These are phyloP conservation scores for Guyanaporus albipodus DNA, from an alignment of 768 basidiomycete species.

Conservation along the genomic window DNA sequence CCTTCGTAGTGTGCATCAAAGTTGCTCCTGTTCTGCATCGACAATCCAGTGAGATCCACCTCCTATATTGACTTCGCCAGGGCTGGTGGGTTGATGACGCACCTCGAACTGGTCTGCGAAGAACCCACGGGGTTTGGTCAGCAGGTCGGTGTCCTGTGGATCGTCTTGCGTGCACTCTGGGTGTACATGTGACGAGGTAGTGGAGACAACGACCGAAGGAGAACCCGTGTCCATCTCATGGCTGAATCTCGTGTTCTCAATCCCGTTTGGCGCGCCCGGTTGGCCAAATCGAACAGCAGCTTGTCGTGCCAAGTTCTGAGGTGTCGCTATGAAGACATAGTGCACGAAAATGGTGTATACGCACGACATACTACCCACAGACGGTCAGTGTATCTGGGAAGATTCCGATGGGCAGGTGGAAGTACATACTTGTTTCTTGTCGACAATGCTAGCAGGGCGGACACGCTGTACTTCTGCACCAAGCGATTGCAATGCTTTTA, in stretches of 20 bases:
- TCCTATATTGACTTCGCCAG: no score
- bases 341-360: conserved; percentile 24
- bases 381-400: background rate
- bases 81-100: background rate
- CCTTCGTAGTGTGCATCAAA: conserved; percentile 84
- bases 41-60: background rate
- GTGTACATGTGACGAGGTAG: conserved; percentile 43
- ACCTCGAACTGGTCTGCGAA: conserved; percentile 98
- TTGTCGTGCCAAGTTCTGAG: conserved; percentile 81
- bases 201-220: conserved; percentile 50
- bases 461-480: conserved; percentile 90
- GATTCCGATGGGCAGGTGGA: background rate
- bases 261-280: conserved; percentile 25
- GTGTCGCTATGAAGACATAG: background rate
- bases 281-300: conserved; percentile 72
- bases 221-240: conserved; percentile 42
- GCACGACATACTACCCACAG: conserved; percentile 55
- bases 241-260: conserved; percentile 16
- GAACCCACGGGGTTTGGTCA: conserved; percentile 66
- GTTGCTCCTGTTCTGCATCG: conserved; percentile 70
- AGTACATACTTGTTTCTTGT: conserved; percentile 79
- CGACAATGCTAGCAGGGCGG: conserved; percentile 93
- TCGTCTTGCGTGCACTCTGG: conserved; percentile 28
- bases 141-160: conserved; percentile 40
- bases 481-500: conserved; percentile 73